Evolutionary conservation across 2,329 filamentous ascomycete species (phyloP), one percentile per base, ranked within the genome.

Genomic region (Cyanodermella asteris): DNA sequence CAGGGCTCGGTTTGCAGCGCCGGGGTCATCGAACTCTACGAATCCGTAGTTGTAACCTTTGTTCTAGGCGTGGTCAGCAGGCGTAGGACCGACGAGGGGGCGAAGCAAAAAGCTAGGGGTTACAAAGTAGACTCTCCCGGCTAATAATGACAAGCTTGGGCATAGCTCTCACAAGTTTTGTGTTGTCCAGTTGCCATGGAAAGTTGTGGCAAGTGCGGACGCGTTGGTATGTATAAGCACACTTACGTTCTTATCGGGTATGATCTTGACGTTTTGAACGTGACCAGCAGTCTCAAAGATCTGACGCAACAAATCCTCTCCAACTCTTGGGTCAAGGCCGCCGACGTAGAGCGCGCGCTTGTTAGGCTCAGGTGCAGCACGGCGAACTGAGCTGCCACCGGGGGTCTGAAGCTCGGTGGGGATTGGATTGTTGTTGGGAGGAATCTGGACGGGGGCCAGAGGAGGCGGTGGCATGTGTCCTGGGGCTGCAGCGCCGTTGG

Each of bases 1-100:
- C 87, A 97, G 93, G 34, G 87, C 87, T 46, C 87, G 73, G 51
- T 97, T 87, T 38, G 87, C 87, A 35, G 84, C 78, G 50, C 77
- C 82, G 26, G 87, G 87, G 49, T 97, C 87, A 50, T 97, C 87
- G 51, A 93, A 97, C 51, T 97, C 87, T 36, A 97, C 76, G 45
- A 97, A 97, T 13, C 87, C 87, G 53, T 97, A 97, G 60, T 97
- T 97, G 61, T 80, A 90, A 23, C 87, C 87, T 62, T 94, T 91
- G 38, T 73, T 75, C 68, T 91, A 53, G 38, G 27, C 34, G 35
- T 22, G 24, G 32, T 34, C 31, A 30, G 30, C 11, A 26, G 29
- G 18, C 13, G 26, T 9, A 16, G 18, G 16, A 14, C 19, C 14
- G 14, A 22, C 26, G 11, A 24, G 23, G 24, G 24, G 19, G 20